Base-by-base conservation (phyloP, 306 rosid species). In the Cicer judaicum region DNA sequence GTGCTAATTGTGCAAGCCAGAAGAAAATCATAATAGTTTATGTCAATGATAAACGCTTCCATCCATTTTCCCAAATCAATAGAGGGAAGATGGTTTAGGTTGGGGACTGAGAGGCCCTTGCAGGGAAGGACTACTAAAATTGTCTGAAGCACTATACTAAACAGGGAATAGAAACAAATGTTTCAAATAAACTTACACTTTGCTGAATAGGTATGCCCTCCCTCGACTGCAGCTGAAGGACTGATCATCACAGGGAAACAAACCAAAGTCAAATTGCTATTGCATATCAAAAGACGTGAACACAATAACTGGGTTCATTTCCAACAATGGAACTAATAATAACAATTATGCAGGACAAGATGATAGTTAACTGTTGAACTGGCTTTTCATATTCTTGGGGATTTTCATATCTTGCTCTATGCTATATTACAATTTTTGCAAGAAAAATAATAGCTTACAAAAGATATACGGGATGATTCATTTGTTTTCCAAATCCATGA, bases 131-230 rank as follows among this genome's bases (percentile, higher is more conserved):
- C 42, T 24, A 57, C 64, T 13, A 14, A 67, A 66, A 39, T 71
- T 18, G 10, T 54, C 48, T 43, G 19, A 63, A 53, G 42, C 80
- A 67, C 49, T 50, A 76, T 2, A 71, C 53, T 46, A 10, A 15
- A 63, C 44, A 70, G 55, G 57, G 74, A 63, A 29, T 13, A 39
- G 16, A 57, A 48, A 57, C 41, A 68, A 24, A 42, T 11, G 19
- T 68, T 15, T 29, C 68, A 77, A 59, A 72, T 48, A 84, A 84
- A 81, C 98, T 93, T 82, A 91, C 97, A 91, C 98, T 61, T 82
- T 87, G 88, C 87, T 85, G 84, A 93, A 84, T 50, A 93, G 90
- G 77, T 80, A 91, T 39, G 98, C 98, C 72, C 86, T 91, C 83
- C 96, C 96, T 75, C 36, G 82, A 50, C 82, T 84, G 80, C 97